A percentile compares a stretch with the other conserved stretches of the same genome.
phyloP scores from a whole-genome alignment of 768 basidiomycete genomes.

The Lanmaoa pseudosensibilis region DNA sequence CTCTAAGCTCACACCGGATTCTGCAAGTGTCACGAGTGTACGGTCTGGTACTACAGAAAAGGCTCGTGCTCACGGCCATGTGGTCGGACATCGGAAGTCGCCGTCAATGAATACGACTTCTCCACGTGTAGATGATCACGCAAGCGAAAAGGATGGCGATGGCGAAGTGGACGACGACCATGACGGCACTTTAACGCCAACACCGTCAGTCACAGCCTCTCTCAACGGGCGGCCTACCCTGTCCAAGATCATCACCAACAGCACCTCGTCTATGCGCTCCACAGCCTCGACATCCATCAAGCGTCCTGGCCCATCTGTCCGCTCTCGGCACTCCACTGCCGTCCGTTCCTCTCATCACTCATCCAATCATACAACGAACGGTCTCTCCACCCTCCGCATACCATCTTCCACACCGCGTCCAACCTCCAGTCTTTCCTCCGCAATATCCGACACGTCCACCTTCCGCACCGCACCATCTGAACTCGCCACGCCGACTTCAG shows the following conservation, averaged over 20 bases:
- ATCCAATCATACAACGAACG: conserved; percentile 19
- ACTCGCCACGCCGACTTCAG: conserved; percentile 29
- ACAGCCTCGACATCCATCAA: conserved; percentile 18
- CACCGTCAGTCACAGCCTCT: conserved; percentile 4
- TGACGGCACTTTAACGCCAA: conserved; percentile 19
- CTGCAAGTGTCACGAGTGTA: conserved; percentile 27
- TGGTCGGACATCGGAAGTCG: conserved; percentile 20
- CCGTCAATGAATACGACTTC: conserved; percentile 20
- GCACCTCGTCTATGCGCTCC: conserved; percentile 25
- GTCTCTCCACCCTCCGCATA: conserved; percentile 31
- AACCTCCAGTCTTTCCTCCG: conserved; percentile 30
- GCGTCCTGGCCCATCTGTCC: conserved; percentile 16
- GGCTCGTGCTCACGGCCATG: conserved; percentile 16
- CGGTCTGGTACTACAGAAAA: conserved; percentile 29
- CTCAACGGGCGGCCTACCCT: conserved; percentile 28
- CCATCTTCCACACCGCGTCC: conserved; percentile 30
- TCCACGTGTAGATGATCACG: conserved; percentile 2
- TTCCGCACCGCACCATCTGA: conserved; percentile 35
- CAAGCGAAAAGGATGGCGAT: conserved; percentile 3
- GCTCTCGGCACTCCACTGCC: conserved; percentile 20
- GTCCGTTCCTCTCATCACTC: conserved; percentile 28
- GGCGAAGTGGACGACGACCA: conserved; percentile 10
- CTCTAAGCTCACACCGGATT: conserved; percentile 66
- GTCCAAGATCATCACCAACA: conserved; percentile 29
- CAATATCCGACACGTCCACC: conserved; percentile 30